A percentile compares a stretch with the other conserved stretches of the same genome.
Evolutionary conservation across 108 stramenopile genomes (phyloP).

Genomic region (Stephanodiscus minutulus): DNA sequence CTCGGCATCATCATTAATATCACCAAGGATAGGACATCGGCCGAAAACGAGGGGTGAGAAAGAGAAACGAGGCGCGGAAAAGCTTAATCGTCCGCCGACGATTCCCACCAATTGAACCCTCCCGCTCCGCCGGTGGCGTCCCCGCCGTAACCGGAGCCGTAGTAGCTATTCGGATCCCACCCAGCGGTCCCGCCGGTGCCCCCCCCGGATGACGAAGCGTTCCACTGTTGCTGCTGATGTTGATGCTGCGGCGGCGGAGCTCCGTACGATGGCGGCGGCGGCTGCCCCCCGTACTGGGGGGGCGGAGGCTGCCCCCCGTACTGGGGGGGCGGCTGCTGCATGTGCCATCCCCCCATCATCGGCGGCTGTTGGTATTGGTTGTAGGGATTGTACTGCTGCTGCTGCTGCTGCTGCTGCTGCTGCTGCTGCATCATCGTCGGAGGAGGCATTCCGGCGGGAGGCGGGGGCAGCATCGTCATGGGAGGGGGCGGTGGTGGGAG

Average conservation of each 20-base stretch:
- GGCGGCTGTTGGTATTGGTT: constrained; percentile 22
- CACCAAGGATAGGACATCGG: neutral
- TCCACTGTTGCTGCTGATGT: constrained; percentile 57
- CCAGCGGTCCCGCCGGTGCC: constrained; percentile 46
- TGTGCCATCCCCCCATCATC: constrained; percentile 22
- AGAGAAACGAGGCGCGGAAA: neutral
- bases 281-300: constrained; percentile 40
- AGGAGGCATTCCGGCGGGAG: too few relatives aligned
- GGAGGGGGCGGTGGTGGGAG: constrained; percentile 21
- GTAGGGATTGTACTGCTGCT: constrained; percentile 23
- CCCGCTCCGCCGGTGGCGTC: constrained; percentile 56
- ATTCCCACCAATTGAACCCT: constrained; percentile 92
- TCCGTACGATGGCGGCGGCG: constrained; percentile 22
- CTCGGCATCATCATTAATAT: neutral
- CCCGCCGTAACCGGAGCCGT: constrained; percentile 46
- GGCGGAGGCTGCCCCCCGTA: constrained; percentile 11
- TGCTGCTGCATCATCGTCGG: too few relatives aligned
- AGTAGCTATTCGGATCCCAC: constrained; percentile 74
- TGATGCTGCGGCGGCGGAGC: constrained; percentile 48
- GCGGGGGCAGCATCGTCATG: constrained; percentile 38
- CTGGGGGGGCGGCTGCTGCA: constrained; percentile 23
- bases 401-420: too few relatives aligned
- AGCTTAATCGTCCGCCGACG: neutral
- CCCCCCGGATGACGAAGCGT: constrained; percentile 24
- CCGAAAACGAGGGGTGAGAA: neutral